Conservation (phyloP, 805 yeast genomes). For the Suhomyces sp. region DNA sequence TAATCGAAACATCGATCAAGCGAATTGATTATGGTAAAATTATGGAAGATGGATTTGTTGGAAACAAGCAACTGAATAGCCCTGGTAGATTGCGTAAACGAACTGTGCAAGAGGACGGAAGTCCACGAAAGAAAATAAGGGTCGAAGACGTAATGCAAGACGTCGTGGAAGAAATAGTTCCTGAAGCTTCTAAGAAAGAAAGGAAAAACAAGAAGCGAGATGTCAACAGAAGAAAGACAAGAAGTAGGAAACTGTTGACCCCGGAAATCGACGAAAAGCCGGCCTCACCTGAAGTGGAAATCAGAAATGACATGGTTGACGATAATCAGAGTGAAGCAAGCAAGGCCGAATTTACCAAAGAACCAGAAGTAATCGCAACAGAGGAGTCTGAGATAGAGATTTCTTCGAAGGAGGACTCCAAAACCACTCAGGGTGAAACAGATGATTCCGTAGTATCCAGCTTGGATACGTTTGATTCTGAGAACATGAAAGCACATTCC, state of each 20-base stretch:
- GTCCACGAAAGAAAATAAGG: conserved; percentile 1
- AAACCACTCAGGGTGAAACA: neutral
- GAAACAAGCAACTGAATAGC: neutral
- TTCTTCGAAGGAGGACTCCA: neutral
- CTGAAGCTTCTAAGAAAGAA: neutral
- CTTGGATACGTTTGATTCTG: neutral
- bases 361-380: neutral
- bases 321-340: neutral
- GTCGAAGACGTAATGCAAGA: neutral
- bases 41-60: conserved; percentile 6
- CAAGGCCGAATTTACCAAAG: neutral
- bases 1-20: neutral
- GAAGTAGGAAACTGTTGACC: neutral
- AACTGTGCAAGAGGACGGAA: neutral
- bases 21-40: conserved; percentile 6
- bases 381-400: neutral
- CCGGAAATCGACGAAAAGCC: neutral
- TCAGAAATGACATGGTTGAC: neutral
- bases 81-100: neutral
- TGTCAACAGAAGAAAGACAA: neutral
- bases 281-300: neutral
- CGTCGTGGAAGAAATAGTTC: neutral
- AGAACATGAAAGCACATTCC: neutral
- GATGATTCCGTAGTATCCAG: neutral
- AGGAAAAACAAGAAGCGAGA: neutral